These are phyloP conservation scores for Picea abies DNA, from an alignment of 83 land plant genomes.

Conservation along the genomic window DNA sequence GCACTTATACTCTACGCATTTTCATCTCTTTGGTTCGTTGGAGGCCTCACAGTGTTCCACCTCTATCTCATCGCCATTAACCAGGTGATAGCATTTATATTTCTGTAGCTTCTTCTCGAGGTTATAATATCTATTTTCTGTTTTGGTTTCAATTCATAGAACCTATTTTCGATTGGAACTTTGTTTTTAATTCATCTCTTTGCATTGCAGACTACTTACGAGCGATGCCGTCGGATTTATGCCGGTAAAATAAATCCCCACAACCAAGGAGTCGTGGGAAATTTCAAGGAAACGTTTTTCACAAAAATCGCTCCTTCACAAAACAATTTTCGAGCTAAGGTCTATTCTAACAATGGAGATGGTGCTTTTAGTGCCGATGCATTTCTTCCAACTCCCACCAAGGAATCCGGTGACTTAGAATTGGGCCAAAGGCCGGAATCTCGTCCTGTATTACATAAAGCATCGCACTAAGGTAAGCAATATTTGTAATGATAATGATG, in stretches of 20 bases:
- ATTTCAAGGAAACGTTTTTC: slow-evolving; percentile 54
- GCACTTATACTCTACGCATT: slow-evolving; percentile 76
- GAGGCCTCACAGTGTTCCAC: slow-evolving; percentile 85
- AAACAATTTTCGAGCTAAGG: slow-evolving; percentile 58
- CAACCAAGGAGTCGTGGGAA: slow-evolving; percentile 48
- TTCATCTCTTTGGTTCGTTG: slow-evolving; percentile 84
- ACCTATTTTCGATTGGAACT: no score
- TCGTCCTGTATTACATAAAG: no score
- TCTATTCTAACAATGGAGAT: background rate
- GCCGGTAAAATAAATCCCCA: slow-evolving; percentile 75
- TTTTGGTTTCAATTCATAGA: no score
- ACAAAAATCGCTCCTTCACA: slow-evolving; percentile 43
- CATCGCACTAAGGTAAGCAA: no score
- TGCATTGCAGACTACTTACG: slow-evolving; percentile 82
- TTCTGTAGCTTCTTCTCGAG: background rate
- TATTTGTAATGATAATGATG: no score
- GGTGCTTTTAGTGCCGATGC: slow-evolving; percentile 23
- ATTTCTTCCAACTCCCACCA: slow-evolving; percentile 11
- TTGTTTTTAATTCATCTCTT: no score
- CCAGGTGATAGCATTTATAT: slow-evolving; percentile 51
- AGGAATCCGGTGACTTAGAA: slow-evolving; percentile 16
- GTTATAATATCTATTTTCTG: background rate
- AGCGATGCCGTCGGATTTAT: slow-evolving; percentile 82
- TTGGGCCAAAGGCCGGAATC: slow-evolving; percentile 1
- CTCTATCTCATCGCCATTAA: slow-evolving; percentile 79